These are phyloP conservation scores for Colletotrichum orchidophilum DNA, from an alignment of 2,329 filamentous ascomycete species.

Conservation along the genomic window DNA sequence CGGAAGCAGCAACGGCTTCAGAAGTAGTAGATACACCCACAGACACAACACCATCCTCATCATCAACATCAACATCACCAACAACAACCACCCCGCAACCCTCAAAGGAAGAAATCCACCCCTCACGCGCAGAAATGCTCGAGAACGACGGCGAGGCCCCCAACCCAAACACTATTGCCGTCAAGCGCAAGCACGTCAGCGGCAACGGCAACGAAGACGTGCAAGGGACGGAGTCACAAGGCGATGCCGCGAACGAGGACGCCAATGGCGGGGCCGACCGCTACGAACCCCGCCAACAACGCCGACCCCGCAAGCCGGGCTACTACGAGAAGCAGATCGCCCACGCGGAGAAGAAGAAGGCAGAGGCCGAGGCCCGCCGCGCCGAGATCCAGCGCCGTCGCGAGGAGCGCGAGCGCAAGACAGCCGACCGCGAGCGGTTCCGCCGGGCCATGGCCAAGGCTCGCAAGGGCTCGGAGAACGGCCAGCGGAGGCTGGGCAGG, in stretches of 20 bases:
- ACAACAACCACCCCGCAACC: slow-evolving; percentile 9
- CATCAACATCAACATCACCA: slow-evolving; percentile 2
- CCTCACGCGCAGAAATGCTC: slow-evolving; percentile 52
- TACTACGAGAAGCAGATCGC: slow-evolving; percentile 73
- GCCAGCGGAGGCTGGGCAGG: slow-evolving; percentile 81
- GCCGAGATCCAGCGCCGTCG: slow-evolving; percentile 57
- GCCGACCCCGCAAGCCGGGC: slow-evolving; percentile 51
- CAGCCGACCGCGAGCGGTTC: slow-evolving; percentile 72
- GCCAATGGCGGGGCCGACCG: slow-evolving; percentile 16
- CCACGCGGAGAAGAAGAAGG: slow-evolving; percentile 54
- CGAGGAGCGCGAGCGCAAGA: slow-evolving; percentile 71
- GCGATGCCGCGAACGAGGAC: slow-evolving; percentile 1
- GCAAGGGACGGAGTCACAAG: background rate
- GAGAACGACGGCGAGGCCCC: slow-evolving; percentile 39
- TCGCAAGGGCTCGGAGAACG: slow-evolving; percentile 71
- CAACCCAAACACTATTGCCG: slow-evolving; percentile 34
- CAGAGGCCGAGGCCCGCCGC: slow-evolving; percentile 52
- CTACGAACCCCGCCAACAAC: slow-evolving; percentile 33
- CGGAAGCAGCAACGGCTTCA: background rate
- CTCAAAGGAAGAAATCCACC: slow-evolving; percentile 46
- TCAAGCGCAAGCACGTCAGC: slow-evolving; percentile 36
- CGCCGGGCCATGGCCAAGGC: slow-evolving; percentile 78
- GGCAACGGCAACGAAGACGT: background rate
- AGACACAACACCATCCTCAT: background rate
- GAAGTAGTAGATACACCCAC: slow-evolving; percentile 13